These are phyloP conservation scores for Auricularia sp. DNA, from an alignment of 768 basidiomycete species.

Conservation along the genomic window DNA sequence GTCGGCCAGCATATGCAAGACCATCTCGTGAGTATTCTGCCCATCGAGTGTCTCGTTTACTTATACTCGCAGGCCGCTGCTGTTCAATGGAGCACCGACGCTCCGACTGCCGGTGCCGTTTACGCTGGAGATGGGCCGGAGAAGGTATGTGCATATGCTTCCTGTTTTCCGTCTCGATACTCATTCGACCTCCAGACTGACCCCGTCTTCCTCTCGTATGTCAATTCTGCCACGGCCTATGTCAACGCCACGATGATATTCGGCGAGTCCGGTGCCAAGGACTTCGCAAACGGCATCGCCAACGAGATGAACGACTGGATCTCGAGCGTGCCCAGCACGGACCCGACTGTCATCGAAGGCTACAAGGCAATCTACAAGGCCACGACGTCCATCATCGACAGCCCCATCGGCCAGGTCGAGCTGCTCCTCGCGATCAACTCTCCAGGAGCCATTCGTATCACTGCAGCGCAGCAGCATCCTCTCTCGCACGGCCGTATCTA, in stretches of 20 bases:
- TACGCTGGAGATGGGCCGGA: slow-evolving; percentile 17
- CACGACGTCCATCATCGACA: slow-evolving; percentile 28
- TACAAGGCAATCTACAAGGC: slow-evolving; percentile 46
- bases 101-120: slow-evolving; percentile 21
- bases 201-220: slow-evolving; percentile 36
- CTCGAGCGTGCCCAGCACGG: slow-evolving; percentile 30
- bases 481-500: slow-evolving; percentile 53
- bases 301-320: slow-evolving; percentile 22
- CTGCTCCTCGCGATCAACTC: slow-evolving; percentile 33
- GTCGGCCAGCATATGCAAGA: slow-evolving; percentile 54
- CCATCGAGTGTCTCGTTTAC: neutral
- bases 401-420: slow-evolving; percentile 44
- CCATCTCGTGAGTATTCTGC: slow-evolving; percentile 28
- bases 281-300: slow-evolving; percentile 23
- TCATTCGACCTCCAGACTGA: neutral
- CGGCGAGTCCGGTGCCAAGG: slow-evolving; percentile 21
- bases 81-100: neutral
- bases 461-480: slow-evolving; percentile 58
- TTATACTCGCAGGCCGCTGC: neutral
- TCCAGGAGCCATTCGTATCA: slow-evolving; percentile 36
- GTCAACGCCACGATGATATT: slow-evolving; percentile 41
- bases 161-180: neutral
- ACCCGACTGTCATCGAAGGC: slow-evolving; percentile 37
- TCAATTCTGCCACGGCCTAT: slow-evolving; percentile 57
- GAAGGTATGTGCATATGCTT: slow-evolving; percentile 8